Conservation (phyloP, 2,329 filamentous ascomycete genomes). For the Trichoderma citrinoviride region DNA sequence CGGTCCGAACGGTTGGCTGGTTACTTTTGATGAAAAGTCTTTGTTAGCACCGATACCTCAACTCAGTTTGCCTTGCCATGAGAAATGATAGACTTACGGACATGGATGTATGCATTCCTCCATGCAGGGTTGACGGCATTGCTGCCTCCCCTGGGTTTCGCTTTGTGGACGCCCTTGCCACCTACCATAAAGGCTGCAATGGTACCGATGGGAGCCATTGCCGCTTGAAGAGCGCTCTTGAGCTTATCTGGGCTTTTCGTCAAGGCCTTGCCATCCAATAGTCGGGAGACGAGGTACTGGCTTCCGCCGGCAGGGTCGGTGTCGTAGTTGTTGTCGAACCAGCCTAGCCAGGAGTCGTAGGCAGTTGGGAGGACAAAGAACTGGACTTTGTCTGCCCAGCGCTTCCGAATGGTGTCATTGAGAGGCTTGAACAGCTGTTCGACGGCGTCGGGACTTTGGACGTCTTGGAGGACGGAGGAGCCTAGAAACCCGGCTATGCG, state of each 20-base stretch:
- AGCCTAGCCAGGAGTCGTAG: constrained; percentile 39
- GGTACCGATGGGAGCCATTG: constrained; percentile 29
- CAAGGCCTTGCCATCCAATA: constrained; percentile 42
- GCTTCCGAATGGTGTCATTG: constrained; percentile 38
- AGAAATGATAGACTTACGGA: constrained; percentile 34
- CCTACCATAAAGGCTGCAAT: constrained; percentile 42
- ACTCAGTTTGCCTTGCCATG: too few relatives aligned
- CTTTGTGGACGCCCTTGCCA: constrained; percentile 45
- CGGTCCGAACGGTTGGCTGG: constrained; percentile 30
- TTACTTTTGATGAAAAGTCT: constrained; percentile 26
- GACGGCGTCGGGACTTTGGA: constrained; percentile 30
- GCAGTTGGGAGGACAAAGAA: constrained; percentile 24
- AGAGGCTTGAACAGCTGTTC: constrained; percentile 35
- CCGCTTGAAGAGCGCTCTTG: constrained; percentile 38
- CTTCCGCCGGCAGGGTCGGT: constrained; percentile 36
- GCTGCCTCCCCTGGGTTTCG: constrained; percentile 43
- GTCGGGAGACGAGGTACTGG: constrained; percentile 42
- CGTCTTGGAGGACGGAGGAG: constrained; percentile 38
- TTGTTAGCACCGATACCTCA: fast-evolving
- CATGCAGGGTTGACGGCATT: constrained; percentile 52
- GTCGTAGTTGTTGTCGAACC: constrained; percentile 40
- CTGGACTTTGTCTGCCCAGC: constrained; percentile 34
- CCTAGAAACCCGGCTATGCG: constrained; percentile 39
- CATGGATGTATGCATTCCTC: constrained; percentile 45
- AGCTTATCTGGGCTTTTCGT: constrained; percentile 36